A percentile compares a stretch with the other conserved stretches of the same genome.
Conservation (phyloP, 129 eudicot species). For the Heracleum sosnowskyi region DNA sequence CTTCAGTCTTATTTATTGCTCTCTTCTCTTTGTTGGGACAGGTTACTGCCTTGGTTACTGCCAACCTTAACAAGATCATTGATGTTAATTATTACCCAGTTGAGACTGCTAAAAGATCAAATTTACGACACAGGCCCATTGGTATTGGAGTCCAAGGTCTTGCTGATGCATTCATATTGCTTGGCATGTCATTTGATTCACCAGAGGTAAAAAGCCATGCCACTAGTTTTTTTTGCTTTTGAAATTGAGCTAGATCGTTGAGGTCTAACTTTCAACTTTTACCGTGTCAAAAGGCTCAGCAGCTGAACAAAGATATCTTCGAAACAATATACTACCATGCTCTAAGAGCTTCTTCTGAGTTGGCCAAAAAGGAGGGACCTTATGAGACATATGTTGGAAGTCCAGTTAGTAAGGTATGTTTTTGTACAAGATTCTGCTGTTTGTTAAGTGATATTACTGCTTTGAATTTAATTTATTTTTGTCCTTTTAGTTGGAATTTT, state of each 20-base stretch:
- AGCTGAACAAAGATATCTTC: conserved; percentile 89
- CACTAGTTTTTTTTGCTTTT: too few species aligned
- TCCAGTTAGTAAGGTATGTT: conserved; percentile 86
- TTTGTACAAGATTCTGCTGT: background rate
- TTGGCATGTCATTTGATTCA: conserved; percentile 70
- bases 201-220: conserved; percentile 35
- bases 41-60: conserved; percentile 43
- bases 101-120: conserved; percentile 59
- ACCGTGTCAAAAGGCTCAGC: conserved; percentile 62
- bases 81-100: conserved; percentile 54
- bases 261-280: background rate
- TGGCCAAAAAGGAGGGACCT: conserved; percentile 77
- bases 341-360: conserved; percentile 72
- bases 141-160: conserved; percentile 82
- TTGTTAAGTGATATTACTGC: background rate
- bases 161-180: conserved; percentile 60
- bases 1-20: background rate
- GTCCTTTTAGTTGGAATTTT: background rate
- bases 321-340: conserved; percentile 96
- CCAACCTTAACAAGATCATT: conserved; percentile 52
- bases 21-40: conserved; percentile 11
- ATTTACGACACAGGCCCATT: conserved; percentile 57
- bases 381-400: conserved; percentile 77
- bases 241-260: background rate
- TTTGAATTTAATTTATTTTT: background rate